phyloP scores from a whole-genome alignment of 2,329 filamentous ascomycete genomes.

The Aspergillus aculeatinus region DNA sequence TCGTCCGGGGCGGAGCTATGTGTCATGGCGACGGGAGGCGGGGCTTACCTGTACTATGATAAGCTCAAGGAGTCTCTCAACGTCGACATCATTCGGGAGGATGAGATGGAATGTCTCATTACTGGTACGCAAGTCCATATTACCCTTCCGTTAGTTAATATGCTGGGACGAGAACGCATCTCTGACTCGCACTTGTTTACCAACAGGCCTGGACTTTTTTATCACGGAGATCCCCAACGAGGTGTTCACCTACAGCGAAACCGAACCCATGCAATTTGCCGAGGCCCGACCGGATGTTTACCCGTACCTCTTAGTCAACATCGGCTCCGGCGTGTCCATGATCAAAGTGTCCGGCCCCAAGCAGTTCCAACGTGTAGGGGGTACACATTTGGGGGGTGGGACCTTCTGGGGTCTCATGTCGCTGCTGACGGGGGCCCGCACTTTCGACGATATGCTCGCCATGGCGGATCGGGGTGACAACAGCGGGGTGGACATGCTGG shows the following conservation, averaged over 20 bases:
- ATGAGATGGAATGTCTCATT: constrained; percentile 98
- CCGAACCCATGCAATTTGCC: constrained; percentile 85
- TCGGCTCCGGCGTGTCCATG: constrained; percentile 94
- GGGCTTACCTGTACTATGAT: constrained; percentile 96
- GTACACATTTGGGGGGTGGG: constrained; percentile 92
- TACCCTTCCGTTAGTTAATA: no score
- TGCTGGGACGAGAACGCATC: background rate
- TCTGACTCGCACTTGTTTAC: background rate
- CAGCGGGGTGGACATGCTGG: constrained; percentile 88
- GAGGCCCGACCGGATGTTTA: constrained; percentile 79
- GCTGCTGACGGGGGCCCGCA: constrained; percentile 84
- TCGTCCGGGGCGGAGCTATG: constrained; percentile 69
- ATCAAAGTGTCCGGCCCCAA: constrained; percentile 92
- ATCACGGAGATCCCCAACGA: constrained; percentile 96
- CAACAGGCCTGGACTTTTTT: constrained; percentile 88
- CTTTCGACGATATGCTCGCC: constrained; percentile 96
- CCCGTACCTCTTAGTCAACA: constrained; percentile 96
- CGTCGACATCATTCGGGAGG: constrained; percentile 85
- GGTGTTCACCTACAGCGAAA: constrained; percentile 94
- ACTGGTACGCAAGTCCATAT: constrained; percentile 60
- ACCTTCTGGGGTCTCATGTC: constrained; percentile 95
- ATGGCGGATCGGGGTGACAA: constrained; percentile 93
- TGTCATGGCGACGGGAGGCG: constrained; percentile 94
- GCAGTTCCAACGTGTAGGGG: constrained; percentile 85
- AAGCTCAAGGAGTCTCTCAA: constrained; percentile 78